Evolutionary conservation across 345 rosid species (phyloP), one percentile per base, ranked within the genome.

Genomic region (Sonneratia caseolaris): DNA sequence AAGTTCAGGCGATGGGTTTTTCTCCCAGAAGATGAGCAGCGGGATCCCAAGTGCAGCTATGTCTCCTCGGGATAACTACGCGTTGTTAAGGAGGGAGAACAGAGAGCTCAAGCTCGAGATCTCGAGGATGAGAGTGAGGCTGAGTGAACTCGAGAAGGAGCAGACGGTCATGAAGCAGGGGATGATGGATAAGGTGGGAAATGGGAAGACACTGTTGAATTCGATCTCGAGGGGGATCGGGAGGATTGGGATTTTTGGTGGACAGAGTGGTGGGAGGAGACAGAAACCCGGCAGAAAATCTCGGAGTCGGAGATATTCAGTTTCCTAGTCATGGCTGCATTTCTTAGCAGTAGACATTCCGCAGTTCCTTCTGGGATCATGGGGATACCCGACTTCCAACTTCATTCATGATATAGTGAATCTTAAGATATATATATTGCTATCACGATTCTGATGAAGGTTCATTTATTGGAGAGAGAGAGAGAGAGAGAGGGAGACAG

Each of bases 201-300:
- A 82, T 59, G 89, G 94, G 12, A 88, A 82, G 72, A 89, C 91
- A 0, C 77, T 93, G 75, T 79, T 91, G 3, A 87, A 87, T 45
- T 88, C 96, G 1, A 72, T 93, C 32, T 89, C 98, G 0, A 89
- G 82, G 84, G 98, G 97, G 66, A 81, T 93, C 5, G 91, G 96
- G 70, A 86, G 82, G 76, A 85, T 90, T 36, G 32, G 66, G 32
- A 19, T 43, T 45, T 27, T 62, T 5, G 19, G 56, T 53, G 32
- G 35, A 45, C 35, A 68, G 57, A 11, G 57, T 8, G 21, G 32
- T 5, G 57, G 71, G 48, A 68, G 45, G 85, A 86, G 84, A 35
- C 87, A 81, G 40, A 86, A 86, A 75, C 73, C 86, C 37, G 69
- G 76, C 68, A 81, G 89, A 68, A 92, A 87, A 71, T 40, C 87